Evolutionary conservation across 164 flowering plant species (phyloP), one percentile per base, ranked within the genome.

Genomic region (Tetracentron sinense): DNA sequence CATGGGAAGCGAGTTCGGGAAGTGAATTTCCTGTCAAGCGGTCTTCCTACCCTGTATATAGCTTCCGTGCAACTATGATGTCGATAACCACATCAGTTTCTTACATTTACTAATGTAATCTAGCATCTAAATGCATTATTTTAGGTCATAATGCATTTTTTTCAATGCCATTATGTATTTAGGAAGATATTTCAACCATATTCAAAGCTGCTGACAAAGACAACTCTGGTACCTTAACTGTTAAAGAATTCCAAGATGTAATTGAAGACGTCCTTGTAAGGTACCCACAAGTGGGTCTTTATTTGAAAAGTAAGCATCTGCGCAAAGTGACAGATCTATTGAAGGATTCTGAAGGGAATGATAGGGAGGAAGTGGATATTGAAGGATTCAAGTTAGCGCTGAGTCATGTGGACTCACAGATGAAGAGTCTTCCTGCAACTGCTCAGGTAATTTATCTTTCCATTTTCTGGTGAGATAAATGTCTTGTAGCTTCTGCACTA

Each of bases 341-440:
- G 78, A 82, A 78, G 69, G 81, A 69, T 17, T 69, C 84, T 19
- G 77, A 82, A 63, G 90, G 78, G 42, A 80, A 82, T 74, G 75
- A 54, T 52, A 56, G 68, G 28, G 78, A 80, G 31, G 93, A 89
- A 63, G 51, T 94, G 62, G 79, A 82, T 54, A 86, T 91, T 42
- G 98, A 87, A 68, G 88, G 73, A 52, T 76, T 94, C 54, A 94
- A 85, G 68, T 35, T 66, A 42, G 89, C 90, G 66, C 85, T 94
- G 56, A 81, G 95, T 22, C 70, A 85, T 64, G 97, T 89, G 31
- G 98, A 94, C 73, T 73, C 88, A 6, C 83, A 87, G 72, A 78
- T 85, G 96, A 94, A 94, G 73, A 75, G 64, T 69, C 95, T 94
- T 58, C 98, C 98, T 4, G 96, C 97, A 31, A 93, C 98, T 28